Evolutionary conservation across 371 early-diverging fungal species (phyloP), one percentile per base, ranked within the genome.

Genomic region (Dichotomocladium elegans): DNA sequence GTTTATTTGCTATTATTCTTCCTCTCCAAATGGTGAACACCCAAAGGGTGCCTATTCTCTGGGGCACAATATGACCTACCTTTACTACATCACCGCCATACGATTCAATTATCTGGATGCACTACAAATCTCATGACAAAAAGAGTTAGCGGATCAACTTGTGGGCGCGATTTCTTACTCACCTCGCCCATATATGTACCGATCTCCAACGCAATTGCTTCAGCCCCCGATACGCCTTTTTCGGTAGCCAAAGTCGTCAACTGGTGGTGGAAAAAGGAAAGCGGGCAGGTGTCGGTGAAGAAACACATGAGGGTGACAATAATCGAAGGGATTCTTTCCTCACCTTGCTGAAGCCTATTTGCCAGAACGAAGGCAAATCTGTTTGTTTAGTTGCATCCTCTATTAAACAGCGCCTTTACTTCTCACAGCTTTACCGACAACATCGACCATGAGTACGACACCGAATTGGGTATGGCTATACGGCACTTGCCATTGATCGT

Each of bases 401-500:
- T n/a, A n/a, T n/a, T 30, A n/a, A 27, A 25, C 3, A 17, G 27
- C 31, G 21, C 33, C 26, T 29, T 8, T 24, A 37, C 21, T 25
- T 27, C 15, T 12, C n/a, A 31, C 15, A 11, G 44, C 15, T 29
- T 61, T 71, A 77, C 77, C 77, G 40, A 70, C 73, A 47, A 83
- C 72, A 60, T 83, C 83, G 12, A 80, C 83, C 83, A 83, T 83
- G 15, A 83, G 66, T 2, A 83, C 81, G 7, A 79, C 83, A 3
- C 81, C 83, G 63, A 78, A 83, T 41, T 83, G 80, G 3, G 72
- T 79, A 41, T 74, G 72, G 31, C 67, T 68, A 30, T 77, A 81
- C 3, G 83, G 83, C 15, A 72, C 56, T n/a, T 63, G 43, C n/a
- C 76, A 56, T 2, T 44, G 43, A 30, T 81, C 79, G 11, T 78